phyloP scores from a whole-genome alignment of 306 rosid genomes.

The Hylodesmum podocarpum region DNA sequence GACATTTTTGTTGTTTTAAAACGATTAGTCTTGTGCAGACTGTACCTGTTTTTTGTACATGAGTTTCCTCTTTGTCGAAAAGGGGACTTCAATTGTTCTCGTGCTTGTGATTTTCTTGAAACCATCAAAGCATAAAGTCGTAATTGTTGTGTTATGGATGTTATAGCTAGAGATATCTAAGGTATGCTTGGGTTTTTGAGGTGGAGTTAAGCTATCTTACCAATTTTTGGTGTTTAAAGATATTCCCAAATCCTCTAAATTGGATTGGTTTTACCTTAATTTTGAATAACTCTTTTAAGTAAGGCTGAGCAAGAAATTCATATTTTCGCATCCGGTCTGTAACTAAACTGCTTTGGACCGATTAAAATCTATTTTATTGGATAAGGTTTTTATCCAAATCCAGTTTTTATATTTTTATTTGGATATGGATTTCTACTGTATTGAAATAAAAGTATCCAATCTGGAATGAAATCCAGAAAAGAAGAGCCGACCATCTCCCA shows the following conservation, averaged over 20 bases:
- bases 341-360: too few species aligned
- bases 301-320: too few species aligned
- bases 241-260: background rate
- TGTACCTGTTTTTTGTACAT: slow-evolving; percentile 19
- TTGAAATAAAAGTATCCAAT: too few species aligned
- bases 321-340: too few species aligned
- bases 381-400: too few species aligned
- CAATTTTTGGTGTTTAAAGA: background rate
- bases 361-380: too few species aligned
- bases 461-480: too few species aligned
- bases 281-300: too few species aligned
- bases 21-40: slow-evolving; percentile 3
- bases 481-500: too few species aligned
- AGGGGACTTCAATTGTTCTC: background rate
- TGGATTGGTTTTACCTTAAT: background rate
- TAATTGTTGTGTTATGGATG: background rate
- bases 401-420: too few species aligned
- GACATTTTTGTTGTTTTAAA: slow-evolving; percentile 27
- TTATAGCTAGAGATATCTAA: background rate
- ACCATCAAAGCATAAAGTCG: background rate
- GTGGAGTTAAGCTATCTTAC: background rate
- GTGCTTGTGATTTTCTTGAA: slow-evolving; percentile 25
- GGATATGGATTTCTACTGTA: too few species aligned
- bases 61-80: slow-evolving; percentile 27
- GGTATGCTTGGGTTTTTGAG: background rate